Percentiles rank a stretch among this genome's conserved stretches.
Evolutionary conservation across 441 rosid genomes (phyloP).

Genomic region (Corymbia citriodora): DNA sequence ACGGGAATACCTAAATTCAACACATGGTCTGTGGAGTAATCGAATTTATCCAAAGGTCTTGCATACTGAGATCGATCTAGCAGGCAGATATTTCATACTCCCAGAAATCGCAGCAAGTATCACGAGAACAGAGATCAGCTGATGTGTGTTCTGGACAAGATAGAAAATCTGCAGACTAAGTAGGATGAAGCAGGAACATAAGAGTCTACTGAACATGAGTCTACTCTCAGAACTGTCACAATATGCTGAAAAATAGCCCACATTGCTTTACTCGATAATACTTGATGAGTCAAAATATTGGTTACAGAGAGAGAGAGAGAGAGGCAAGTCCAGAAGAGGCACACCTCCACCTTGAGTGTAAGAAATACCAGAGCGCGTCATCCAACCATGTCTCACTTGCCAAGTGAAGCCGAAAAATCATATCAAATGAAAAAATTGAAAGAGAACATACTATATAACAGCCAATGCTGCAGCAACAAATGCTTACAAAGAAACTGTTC

Average conservation of each 20-base stretch:
- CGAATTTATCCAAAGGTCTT: background rate
- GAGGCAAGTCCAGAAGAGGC: background rate
- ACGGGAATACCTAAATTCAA: background rate
- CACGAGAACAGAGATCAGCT: background rate
- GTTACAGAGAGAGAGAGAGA: background rate
- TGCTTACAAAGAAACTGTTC: background rate
- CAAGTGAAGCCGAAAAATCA: background rate
- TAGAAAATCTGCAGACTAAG: background rate
- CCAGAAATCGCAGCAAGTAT: background rate
- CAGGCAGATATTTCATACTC: background rate
- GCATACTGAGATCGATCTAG: background rate
- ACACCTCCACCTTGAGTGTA: background rate
- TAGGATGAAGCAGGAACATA: background rate
- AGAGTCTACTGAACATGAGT: background rate
- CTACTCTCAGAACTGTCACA: background rate
- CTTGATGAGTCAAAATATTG: background rate
- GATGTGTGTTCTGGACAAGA: background rate
- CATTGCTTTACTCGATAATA: background rate
- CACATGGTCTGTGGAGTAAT: background rate
- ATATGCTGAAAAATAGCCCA: background rate
- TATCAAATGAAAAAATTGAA: background rate
- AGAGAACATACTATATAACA: background rate
- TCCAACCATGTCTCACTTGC: background rate
- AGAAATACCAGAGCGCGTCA: background rate
- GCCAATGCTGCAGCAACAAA: background rate